Evolutionary conservation across 1,284 basidiomycete genomes (phyloP).

Genomic region (Trichosporon sp.): DNA sequence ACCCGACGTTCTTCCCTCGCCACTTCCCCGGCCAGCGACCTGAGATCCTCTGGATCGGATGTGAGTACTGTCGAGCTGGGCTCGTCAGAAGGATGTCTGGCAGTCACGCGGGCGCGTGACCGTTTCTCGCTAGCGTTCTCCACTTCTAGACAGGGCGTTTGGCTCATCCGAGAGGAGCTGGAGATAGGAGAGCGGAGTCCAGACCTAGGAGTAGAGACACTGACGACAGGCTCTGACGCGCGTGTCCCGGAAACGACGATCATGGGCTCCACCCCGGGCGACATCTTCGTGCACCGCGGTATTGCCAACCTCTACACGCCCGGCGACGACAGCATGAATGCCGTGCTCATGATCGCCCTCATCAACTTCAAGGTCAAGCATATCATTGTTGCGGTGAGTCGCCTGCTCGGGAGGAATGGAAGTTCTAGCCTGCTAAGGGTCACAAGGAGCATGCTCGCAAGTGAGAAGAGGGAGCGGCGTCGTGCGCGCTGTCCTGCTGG

Average conservation of each 20-base stretch:
- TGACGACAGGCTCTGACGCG: constrained; percentile 50
- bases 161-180: neutral
- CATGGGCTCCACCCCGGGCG: constrained; percentile 52
- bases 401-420: neutral
- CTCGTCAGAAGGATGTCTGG: neutral
- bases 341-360: constrained; percentile 52
- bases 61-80: constrained; percentile 33
- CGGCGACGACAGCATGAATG: constrained; percentile 51
- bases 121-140: neutral
- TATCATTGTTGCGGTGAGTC: constrained; percentile 51
- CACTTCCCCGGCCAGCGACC: constrained; percentile 54
- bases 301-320: constrained; percentile 54
- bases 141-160: neutral
- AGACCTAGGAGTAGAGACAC: neutral
- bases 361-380: constrained; percentile 56
- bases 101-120: neutral
- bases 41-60: constrained; percentile 55
- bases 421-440: neutral
- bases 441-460: too few relatives aligned
- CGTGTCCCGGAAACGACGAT: constrained; percentile 54
- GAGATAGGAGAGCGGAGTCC: neutral
- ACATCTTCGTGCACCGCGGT: constrained; percentile 54
- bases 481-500: too few relatives aligned
- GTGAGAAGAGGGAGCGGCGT: too few relatives aligned
- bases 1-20: constrained; percentile 48